Evolutionary conservation across 2,329 filamentous ascomycete genomes (phyloP).

Genomic region (Penicillium palitans): DNA sequence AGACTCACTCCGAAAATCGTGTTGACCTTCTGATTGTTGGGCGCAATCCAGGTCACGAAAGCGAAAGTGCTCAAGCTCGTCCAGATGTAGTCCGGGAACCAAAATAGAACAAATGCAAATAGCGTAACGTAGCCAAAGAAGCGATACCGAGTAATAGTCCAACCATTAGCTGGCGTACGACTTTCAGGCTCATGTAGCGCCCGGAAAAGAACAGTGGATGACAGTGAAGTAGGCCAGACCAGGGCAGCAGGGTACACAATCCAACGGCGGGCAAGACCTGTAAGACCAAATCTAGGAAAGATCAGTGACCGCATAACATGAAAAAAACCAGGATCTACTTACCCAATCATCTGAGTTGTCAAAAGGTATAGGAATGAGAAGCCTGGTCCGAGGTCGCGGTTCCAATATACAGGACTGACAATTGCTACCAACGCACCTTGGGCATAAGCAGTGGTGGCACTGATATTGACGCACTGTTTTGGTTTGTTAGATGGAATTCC

Average conservation of each 20-base stretch:
- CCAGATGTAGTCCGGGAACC: slow-evolving; percentile 53
- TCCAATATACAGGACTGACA: slow-evolving; percentile 38
- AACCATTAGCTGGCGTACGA: slow-evolving; percentile 20
- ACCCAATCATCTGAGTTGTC: slow-evolving; percentile 36
- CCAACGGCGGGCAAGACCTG: slow-evolving; percentile 24
- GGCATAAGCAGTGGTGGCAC: slow-evolving; percentile 29
- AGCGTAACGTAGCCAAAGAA: slow-evolving; percentile 21
- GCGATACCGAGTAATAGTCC: slow-evolving; percentile 21
- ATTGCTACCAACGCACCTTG: slow-evolving; percentile 35
- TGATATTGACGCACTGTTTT: slow-evolving; percentile 33
- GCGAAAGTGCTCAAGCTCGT: slow-evolving; percentile 50
- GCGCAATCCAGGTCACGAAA: slow-evolving; percentile 51
- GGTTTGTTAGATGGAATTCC: background rate
- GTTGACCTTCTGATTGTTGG: slow-evolving; percentile 40
- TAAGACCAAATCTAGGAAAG: slow-evolving; percentile 20
- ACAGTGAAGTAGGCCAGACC: slow-evolving; percentile 24
- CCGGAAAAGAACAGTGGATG: slow-evolving; percentile 24
- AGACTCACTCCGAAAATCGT: slow-evolving; percentile 26
- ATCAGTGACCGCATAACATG: background rate
- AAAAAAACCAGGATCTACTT: background rate
- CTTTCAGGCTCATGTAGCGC: slow-evolving; percentile 22
- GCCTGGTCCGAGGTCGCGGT: slow-evolving; percentile 34
- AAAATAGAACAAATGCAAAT: slow-evolving; percentile 42
- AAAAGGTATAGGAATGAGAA: slow-evolving; percentile 37
- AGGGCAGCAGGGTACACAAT: slow-evolving; percentile 25